Conservation (phyloP, 352 stramenopile species). For the Thraustochytrium striatum region DNA sequence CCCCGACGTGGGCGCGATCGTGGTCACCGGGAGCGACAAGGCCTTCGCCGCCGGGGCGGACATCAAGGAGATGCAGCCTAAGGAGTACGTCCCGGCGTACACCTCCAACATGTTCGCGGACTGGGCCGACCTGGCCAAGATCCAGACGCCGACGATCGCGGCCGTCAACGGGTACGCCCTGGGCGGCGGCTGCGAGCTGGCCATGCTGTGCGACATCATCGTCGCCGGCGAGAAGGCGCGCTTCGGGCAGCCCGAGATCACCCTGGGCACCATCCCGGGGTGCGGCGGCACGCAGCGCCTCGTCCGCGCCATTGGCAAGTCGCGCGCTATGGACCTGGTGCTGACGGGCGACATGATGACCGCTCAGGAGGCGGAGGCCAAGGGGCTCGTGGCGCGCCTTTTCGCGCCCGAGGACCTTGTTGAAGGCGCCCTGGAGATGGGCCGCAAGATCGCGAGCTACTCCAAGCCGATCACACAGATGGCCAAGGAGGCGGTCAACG, state of each 20-base stretch:
- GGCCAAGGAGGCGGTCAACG: slow-evolving; percentile 92
- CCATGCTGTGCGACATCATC: slow-evolving; percentile 99
- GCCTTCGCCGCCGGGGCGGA: slow-evolving; percentile 77
- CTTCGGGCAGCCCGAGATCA: slow-evolving; percentile 98
- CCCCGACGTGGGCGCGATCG: slow-evolving; percentile 84
- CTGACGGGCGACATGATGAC: slow-evolving; percentile 95
- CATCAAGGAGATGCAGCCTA: slow-evolving; percentile 92
- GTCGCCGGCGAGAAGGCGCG: slow-evolving; percentile 89
- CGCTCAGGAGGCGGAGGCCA: slow-evolving; percentile 85
- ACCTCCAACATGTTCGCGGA: slow-evolving; percentile 92
- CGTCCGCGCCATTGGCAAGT: slow-evolving; percentile 93
- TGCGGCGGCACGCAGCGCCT: slow-evolving; percentile 91
- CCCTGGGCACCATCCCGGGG: slow-evolving; percentile 93
- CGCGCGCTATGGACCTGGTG: slow-evolving; percentile 97
- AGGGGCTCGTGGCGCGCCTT: slow-evolving; percentile 87
- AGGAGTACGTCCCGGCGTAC: slow-evolving; percentile 88
- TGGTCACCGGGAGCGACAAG: slow-evolving; percentile 79
- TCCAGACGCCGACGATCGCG: slow-evolving; percentile 81
- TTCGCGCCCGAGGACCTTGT: slow-evolving; percentile 81
- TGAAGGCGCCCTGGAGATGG: slow-evolving; percentile 90
- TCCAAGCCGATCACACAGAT: slow-evolving; percentile 90
- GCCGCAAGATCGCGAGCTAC: slow-evolving; percentile 89
- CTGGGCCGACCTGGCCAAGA: slow-evolving; percentile 89
- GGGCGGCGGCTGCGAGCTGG: slow-evolving; percentile 93
- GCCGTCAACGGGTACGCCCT: slow-evolving; percentile 97